Base-by-base conservation (phyloP, 352 stramenopile genomes). In the Halophytophthora batemanensis region DNA sequence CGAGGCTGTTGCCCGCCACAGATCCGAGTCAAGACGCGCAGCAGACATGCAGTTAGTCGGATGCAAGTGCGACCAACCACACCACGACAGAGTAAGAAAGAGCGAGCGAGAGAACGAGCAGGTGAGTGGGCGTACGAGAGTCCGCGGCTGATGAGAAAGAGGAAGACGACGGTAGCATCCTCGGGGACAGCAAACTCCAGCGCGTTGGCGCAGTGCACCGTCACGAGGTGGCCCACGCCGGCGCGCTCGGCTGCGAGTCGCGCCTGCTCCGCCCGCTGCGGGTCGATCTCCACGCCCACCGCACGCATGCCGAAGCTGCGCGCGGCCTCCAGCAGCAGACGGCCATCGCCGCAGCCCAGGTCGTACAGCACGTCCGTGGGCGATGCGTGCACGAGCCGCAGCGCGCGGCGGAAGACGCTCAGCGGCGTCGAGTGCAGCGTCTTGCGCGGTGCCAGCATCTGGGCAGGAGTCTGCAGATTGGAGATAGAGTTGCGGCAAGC, bases 371-470 rank as follows among this genome's bases (percentile, higher is more conserved):
- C 72, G 48, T 93, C 80, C 10, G 25, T 41, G 2, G 49, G 0
- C 0, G 39, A 25, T 10, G 77, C 66, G 29, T 66, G 29, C 15
- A 86, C 63, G 31, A 89, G 55, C 61, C 74, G 61, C 28, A 93
- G 61, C 19, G 79, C 82, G 22, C 61, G 62, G 33, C 63, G 47
- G 60, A 90, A 87, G 29, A 84, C 77, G 34, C 60, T 54, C 48
- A 82, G 53, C 17, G 82, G 82, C 63, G 82, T 93, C 59, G 82
- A 93, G 53, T 90, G 74, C 34, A 93, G 76, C 53, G 65, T 90
- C 67, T 84, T 87, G 45, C 82, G 73, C 50, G 82, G 82, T 14
- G 82, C 82, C 28, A 93, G 56, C 82, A 93, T 93, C 4, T 12
- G 28, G 13, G 48, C 39, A 38, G 56, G 10, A 33, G 54, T 43